A percentile compares a stretch with the other conserved stretches of the same genome.
These are phyloP conservation scores for Gracilaria domingensis DNA, from an alignment of 23 red algal species.

Conservation along the genomic window DNA sequence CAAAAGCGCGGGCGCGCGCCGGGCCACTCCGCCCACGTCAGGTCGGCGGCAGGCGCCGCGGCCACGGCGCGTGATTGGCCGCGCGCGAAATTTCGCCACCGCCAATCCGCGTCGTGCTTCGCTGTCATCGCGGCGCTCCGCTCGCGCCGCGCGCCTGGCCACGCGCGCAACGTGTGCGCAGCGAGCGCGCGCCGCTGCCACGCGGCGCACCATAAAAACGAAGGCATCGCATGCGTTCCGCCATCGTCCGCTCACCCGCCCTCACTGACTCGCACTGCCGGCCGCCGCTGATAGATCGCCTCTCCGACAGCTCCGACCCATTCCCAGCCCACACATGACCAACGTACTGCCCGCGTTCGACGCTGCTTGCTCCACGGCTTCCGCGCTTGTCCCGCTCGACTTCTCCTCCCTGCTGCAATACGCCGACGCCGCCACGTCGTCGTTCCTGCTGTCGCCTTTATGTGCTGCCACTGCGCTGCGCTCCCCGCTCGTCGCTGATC, in stretches of 20 bases:
- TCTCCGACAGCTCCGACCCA: no score
- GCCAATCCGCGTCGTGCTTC: neutral
- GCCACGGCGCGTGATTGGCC: neutral
- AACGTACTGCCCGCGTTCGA: neutral
- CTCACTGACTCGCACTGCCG: neutral
- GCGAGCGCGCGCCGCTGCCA: no score
- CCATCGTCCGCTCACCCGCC: neutral
- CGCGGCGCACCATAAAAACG: no score
- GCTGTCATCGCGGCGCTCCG: neutral
- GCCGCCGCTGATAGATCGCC: no score
- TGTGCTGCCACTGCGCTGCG: neutral
- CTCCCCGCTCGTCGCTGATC: constrained; percentile 6
- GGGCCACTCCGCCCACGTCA: constrained; percentile 10
- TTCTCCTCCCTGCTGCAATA: neutral
- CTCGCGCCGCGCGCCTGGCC: no score
- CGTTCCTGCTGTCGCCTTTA: neutral
- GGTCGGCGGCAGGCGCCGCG: neutral
- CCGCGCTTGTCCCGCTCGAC: neutral
- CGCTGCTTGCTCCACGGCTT: neutral
- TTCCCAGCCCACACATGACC: neutral
- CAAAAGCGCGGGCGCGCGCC: no score
- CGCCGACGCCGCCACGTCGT: neutral
- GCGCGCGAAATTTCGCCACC: constrained; percentile 4
- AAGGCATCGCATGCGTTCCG: no score
- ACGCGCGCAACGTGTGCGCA: no score